phyloP scores from a whole-genome alignment of 495 filamentous ascomycete genomes.

The Schizothecium vesticola region DNA sequence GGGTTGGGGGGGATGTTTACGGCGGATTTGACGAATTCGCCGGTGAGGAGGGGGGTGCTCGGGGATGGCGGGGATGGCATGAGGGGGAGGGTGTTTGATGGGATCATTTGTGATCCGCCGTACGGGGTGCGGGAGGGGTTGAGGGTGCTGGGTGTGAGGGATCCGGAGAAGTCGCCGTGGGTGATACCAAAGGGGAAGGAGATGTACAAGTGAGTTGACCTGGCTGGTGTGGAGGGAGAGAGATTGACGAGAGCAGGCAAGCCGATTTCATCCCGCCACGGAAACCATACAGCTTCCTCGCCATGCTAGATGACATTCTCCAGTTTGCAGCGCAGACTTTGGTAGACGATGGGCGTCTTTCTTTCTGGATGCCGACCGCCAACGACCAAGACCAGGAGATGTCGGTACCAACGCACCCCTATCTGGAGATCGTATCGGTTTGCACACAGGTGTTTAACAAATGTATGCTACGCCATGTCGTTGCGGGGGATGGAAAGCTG shows the following conservation, averaged over 20 bases:
- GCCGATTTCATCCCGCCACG: slow-evolving; percentile 84
- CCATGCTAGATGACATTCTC: slow-evolving; percentile 84
- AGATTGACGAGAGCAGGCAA: slow-evolving; percentile 40
- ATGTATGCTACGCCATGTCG: slow-evolving; percentile 46
- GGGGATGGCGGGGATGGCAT: slow-evolving; percentile 16
- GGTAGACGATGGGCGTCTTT: slow-evolving; percentile 74
- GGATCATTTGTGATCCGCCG: slow-evolving; percentile 93
- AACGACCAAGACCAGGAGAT: slow-evolving; percentile 71
- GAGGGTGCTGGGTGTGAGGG: slow-evolving; percentile 73
- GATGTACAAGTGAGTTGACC: slow-evolving; percentile 57
- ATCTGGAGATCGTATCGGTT: slow-evolving; percentile 67
- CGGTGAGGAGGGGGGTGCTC: slow-evolving; percentile 48
- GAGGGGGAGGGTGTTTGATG: slow-evolving; percentile 63
- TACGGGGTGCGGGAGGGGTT: slow-evolving; percentile 96
- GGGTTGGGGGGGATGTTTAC: slow-evolving; percentile 71
- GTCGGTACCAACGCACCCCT: slow-evolving; percentile 68
- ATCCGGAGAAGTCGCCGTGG: slow-evolving; percentile 54
- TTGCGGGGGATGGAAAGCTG: neutral
- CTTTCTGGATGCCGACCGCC: slow-evolving; percentile 96
- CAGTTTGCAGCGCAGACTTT: slow-evolving; percentile 72
- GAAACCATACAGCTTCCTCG: slow-evolving; percentile 81
- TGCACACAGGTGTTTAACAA: slow-evolving; percentile 84
- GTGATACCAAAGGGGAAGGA: slow-evolving; percentile 64
- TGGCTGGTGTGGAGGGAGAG: neutral
- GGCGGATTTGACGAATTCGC: slow-evolving; percentile 85